Conservation (phyloP, 1,284 basidiomycete species). For the Hypsizygus ulmarius region DNA sequence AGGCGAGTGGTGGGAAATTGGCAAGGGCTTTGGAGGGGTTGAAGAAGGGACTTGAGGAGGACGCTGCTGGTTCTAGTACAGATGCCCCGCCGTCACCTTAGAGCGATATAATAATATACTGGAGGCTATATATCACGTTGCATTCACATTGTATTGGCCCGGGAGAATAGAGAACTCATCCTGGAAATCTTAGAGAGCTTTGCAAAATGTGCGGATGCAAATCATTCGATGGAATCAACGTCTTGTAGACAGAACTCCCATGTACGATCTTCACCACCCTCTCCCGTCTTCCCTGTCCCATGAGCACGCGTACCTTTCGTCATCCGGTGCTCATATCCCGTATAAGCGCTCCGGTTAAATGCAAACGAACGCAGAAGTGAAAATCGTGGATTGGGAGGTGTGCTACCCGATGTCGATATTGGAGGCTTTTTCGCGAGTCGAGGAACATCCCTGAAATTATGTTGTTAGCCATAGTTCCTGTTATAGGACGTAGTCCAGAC, state of each 20-base stretch:
- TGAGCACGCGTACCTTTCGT: slow-evolving; percentile 79
- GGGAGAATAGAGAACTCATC: not conserved
- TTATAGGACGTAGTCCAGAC: slow-evolving; percentile 34
- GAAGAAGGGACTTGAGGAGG: slow-evolving; percentile 68
- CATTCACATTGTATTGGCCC: not conserved
- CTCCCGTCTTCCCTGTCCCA: slow-evolving; percentile 63
- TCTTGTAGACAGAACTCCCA: slow-evolving; percentile 70
- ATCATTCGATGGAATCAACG: slow-evolving; percentile 7
- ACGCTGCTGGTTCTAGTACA: slow-evolving; percentile 15
- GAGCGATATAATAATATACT: not conserved
- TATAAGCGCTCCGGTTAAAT: slow-evolving; percentile 74
- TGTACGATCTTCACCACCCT: slow-evolving; percentile 73
- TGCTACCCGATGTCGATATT: slow-evolving; percentile 40
- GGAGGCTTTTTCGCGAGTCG: slow-evolving; percentile 77
- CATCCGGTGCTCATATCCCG: slow-evolving; percentile 88
- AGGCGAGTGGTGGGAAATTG: slow-evolving; percentile 72
- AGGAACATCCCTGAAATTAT: slow-evolving; percentile 64
- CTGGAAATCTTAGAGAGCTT: not conserved
- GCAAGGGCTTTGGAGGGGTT: slow-evolving; percentile 77
- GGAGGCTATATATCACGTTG: not conserved
- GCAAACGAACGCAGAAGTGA: slow-evolving; percentile 78
- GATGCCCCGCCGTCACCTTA: slow-evolving; percentile 16
- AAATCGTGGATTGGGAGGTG: slow-evolving; percentile 64
- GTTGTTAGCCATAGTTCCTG: not conserved
- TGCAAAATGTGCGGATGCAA: not conserved